phyloP scores from a whole-genome alignment of 805 yeast species.

The Clavispora phyllophila region DNA sequence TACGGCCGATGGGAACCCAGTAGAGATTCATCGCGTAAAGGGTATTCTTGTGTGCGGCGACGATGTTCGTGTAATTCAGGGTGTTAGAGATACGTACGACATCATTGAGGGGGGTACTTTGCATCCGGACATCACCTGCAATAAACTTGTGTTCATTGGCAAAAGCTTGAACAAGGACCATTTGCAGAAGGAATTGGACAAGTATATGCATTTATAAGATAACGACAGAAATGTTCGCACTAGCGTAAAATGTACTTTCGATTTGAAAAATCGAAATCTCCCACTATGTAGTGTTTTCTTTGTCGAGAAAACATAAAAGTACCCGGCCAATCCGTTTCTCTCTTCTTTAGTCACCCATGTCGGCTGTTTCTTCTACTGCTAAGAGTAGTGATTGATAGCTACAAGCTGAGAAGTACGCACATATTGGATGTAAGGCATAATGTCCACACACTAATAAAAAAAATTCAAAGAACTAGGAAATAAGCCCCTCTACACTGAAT shows the following conservation, averaged over 20 bases:
- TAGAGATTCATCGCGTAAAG: constrained; percentile 79
- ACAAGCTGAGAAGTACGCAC: no score
- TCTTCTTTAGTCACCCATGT: no score
- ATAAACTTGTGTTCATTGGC: constrained; percentile 74
- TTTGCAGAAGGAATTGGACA: constrained; percentile 27
- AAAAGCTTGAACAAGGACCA: constrained; percentile 44
- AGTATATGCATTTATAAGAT: constrained; percentile 3
- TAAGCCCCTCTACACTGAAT: no score
- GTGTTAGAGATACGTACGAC: constrained; percentile 91
- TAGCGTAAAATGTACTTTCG: background rate
- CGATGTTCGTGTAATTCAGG: constrained; percentile 68
- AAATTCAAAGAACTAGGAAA: no score
- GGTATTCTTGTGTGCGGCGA: constrained; percentile 52
- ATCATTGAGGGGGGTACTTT: constrained; percentile 43
- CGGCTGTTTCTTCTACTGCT: no score
- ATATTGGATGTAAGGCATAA: no score
- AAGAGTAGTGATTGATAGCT: no score
- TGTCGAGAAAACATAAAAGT: no score
- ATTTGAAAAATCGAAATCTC: background rate
- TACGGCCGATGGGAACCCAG: constrained; percentile 31
- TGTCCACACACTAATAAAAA: no score
- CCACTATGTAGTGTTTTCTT: no score
- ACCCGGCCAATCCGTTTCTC: no score
- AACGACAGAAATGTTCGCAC: background rate
- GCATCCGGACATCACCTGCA: constrained; percentile 34